Conservation (phyloP, 495 filamentous ascomycete genomes). For the Hypoxylon trugodes region DNA sequence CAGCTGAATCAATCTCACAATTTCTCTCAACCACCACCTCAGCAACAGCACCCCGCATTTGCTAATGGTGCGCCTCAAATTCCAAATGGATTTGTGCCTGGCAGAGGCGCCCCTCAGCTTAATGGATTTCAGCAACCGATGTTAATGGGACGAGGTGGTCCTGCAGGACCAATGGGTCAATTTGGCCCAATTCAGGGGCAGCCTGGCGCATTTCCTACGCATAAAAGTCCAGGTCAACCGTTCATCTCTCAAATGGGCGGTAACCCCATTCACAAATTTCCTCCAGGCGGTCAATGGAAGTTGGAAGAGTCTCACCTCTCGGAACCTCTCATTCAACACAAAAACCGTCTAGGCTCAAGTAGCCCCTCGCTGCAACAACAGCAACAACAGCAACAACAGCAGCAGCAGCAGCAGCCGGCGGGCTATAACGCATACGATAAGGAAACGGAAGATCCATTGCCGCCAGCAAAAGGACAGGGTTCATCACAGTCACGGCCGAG, state of each 20-base stretch:
- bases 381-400: too few species aligned
- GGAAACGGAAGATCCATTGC: slow-evolving; percentile 48
- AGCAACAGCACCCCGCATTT: slow-evolving; percentile 26
- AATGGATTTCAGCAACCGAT: slow-evolving; percentile 35
- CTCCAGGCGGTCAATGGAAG: slow-evolving; percentile 50
- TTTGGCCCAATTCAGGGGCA: slow-evolving; percentile 19
- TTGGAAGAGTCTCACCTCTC: slow-evolving; percentile 55
- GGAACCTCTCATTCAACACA: slow-evolving; percentile 52
- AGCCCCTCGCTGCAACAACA: slow-evolving; percentile 49
- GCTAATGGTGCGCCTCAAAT: slow-evolving; percentile 22
- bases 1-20: slow-evolving; percentile 27
- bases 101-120: slow-evolving; percentile 31
- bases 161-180: slow-evolving; percentile 15
- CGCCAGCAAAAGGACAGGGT: slow-evolving; percentile 4
- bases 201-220: slow-evolving; percentile 22
- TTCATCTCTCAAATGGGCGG: slow-evolving; percentile 38
- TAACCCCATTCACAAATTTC: slow-evolving; percentile 36
- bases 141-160: slow-evolving; percentile 40
- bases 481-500: slow-evolving; percentile 25
- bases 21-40: slow-evolving; percentile 23
- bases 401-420: too few species aligned
- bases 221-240: slow-evolving; percentile 24
- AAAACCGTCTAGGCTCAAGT: slow-evolving; percentile 46
- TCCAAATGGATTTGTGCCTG: slow-evolving; percentile 42
- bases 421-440: slow-evolving; percentile 53